Percentiles rank a stretch among this genome's conserved stretches.
Evolutionary conservation across 495 filamentous ascomycete species (phyloP).

Genomic region (Bacidia rubella): DNA sequence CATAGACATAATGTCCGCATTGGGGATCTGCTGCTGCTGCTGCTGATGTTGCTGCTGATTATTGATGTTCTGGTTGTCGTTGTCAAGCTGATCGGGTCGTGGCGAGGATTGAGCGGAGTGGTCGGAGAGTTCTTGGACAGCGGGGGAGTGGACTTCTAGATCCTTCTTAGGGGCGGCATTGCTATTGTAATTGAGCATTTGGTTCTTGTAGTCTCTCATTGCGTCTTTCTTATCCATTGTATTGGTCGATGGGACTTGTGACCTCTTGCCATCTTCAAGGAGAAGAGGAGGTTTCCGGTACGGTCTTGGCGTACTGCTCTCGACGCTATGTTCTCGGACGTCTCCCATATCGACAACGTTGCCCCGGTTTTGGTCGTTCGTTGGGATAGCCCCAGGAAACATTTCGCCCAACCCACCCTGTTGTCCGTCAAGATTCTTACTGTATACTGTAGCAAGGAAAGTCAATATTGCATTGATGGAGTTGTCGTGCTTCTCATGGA

Average conservation of each 20-base stretch:
- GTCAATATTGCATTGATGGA: constrained; percentile 97
- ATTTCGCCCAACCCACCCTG: constrained; percentile 55
- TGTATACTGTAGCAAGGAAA: constrained; percentile 92
- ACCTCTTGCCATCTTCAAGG: constrained; percentile 26
- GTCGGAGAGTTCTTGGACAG: constrained; percentile 26
- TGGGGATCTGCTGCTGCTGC: constrained; percentile 26
- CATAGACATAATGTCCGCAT: constrained; percentile 73
- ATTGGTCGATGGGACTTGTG: constrained; percentile 3
- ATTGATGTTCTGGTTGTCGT: constrained; percentile 8
- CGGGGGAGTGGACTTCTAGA: constrained; percentile 10
- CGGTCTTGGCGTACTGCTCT: constrained; percentile 23
- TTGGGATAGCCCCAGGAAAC: constrained; percentile 51
- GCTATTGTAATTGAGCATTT: not conserved
- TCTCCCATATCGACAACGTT: constrained; percentile 67
- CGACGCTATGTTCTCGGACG: constrained; percentile 29
- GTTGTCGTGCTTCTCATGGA: constrained; percentile 91
- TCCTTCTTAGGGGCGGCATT: not conserved
- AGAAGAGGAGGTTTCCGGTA: constrained; percentile 39
- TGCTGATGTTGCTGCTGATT: constrained; percentile 11
- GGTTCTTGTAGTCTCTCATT: not conserved
- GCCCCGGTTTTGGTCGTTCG: constrained; percentile 45
- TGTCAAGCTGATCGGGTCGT: constrained; percentile 16
- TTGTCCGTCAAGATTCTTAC: constrained; percentile 48
- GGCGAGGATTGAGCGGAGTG: constrained; percentile 15
- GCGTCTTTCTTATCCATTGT: not conserved